Evolutionary conservation across 441 rosid genomes (phyloP), one percentile per base, ranked within the genome.

Genomic region (Oxalis stricta): DNA sequence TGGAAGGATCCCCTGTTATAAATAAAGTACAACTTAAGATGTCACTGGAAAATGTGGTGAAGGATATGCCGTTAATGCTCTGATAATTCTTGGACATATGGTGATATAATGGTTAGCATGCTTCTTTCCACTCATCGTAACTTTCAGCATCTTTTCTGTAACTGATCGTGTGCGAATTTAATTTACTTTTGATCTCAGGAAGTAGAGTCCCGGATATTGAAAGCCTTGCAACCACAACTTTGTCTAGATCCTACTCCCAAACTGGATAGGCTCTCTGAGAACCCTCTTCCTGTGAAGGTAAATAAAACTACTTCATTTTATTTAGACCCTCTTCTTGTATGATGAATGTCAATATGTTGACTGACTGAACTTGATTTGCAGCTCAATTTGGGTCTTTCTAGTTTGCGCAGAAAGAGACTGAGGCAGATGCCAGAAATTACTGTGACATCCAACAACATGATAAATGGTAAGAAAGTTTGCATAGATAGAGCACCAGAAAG

Each of bases 151-250:
- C 32, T n/a, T n/a, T n/a, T n/a, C 17, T 3, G 1, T 21, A 11
- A 18, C n/a, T 7, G 29, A 1, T 30, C 21, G 0, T 12, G 17
- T 39, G 10, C 55, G 12, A 29, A 17, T 32, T 38, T 9, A 43
- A 11, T 51, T 54, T 44, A 46, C 23, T 23, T 43, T 52, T 58
- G n/a, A 36, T 28, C 55, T 52, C 50, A 91, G 99, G 99, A 91
- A 73, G 94, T 82, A 51, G 95, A 91, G 66, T 83, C 99, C 37
- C 69, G 82, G 66, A 91, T 91, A 65, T 48, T 91, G 56, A 83
- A 76, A 72, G 91, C 94, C 60, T 69, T 91, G 61, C 96, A 91
- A 67, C 99, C 96, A 52, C 70, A 69, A 32, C 95, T 92, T 64
- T 72, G 70, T 66, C 68, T 92, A 46, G 97, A 92, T 76, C 99